Percentiles rank a stretch among this genome's conserved stretches.
These are phyloP conservation scores for Termitomyces heimii DNA, from an alignment of 768 basidiomycete species.

Conservation along the genomic window DNA sequence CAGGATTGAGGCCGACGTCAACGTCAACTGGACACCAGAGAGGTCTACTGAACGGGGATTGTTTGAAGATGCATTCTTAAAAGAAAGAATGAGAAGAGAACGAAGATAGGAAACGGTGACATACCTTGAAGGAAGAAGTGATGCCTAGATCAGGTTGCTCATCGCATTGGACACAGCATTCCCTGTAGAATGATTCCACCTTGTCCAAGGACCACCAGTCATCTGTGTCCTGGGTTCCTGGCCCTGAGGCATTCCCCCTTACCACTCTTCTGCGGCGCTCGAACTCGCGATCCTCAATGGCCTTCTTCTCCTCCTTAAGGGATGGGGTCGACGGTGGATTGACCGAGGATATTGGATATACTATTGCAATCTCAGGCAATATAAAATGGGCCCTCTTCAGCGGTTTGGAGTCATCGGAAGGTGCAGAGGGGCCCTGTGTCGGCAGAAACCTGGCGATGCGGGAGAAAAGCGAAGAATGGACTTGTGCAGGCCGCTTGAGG, in stretches of 20 bases:
- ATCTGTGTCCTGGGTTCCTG: slow-evolving; percentile 31
- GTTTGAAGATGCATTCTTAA: slow-evolving; percentile 44
- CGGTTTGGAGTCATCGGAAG: slow-evolving; percentile 47
- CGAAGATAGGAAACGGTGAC: slow-evolving; percentile 10
- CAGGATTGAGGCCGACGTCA: slow-evolving; percentile 67
- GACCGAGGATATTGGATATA: slow-evolving; percentile 84
- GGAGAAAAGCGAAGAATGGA: slow-evolving; percentile 64
- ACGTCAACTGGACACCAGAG: slow-evolving; percentile 71
- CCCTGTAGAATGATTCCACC: slow-evolving; percentile 82
- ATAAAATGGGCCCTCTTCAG: slow-evolving; percentile 91
- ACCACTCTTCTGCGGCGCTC: slow-evolving; percentile 65
- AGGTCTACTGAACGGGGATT: slow-evolving; percentile 72
- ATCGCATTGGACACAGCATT: slow-evolving; percentile 76
- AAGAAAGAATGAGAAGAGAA: background rate
- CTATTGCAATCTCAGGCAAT: slow-evolving; percentile 75
- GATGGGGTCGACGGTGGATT: slow-evolving; percentile 80
- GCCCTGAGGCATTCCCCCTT: slow-evolving; percentile 40
- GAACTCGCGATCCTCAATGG: slow-evolving; percentile 71
- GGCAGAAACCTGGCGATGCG: slow-evolving; percentile 74
- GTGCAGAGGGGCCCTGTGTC: slow-evolving; percentile 33
- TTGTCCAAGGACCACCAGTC: slow-evolving; percentile 86
- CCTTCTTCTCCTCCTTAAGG: slow-evolving; percentile 74
- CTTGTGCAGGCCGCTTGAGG: slow-evolving; percentile 68
- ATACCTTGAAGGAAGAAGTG: slow-evolving; percentile 66
- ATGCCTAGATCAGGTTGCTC: slow-evolving; percentile 63